These are phyloP conservation scores for Cyclotella baltica DNA, from an alignment of 108 stramenopile species.

Conservation along the genomic window DNA sequence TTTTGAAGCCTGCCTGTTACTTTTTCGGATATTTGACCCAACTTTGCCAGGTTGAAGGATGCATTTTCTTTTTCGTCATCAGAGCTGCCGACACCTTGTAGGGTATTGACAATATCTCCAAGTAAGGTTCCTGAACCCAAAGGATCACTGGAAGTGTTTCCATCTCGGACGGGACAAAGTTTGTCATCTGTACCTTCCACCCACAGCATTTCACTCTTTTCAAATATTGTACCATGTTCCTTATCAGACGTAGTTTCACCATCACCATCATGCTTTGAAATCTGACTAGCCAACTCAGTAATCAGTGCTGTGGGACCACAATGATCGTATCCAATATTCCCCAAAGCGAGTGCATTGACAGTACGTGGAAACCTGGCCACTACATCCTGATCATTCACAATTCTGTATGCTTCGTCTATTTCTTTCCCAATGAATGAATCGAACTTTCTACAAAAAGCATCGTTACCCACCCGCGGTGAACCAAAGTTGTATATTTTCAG, in stretches of 20 bases:
- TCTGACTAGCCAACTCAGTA: conserved; percentile 40
- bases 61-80: conserved; percentile 20
- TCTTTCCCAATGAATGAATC: conserved; percentile 64
- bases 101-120: conserved; percentile 61
- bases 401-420: conserved; percentile 75
- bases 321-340: conserved; percentile 83
- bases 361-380: conserved; percentile 87
- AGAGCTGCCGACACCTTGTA: conserved; percentile 30
- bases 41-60: conserved; percentile 21
- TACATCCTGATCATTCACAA: conserved; percentile 87
- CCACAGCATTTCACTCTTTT: conserved; percentile 57
- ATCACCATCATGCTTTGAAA: conserved; percentile 29
- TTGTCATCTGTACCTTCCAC: conserved; percentile 72
- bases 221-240: conserved; percentile 21
- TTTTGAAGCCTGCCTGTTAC: conserved; percentile 60
- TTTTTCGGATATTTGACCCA: conserved; percentile 42
- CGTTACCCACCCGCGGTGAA: conserved; percentile 85
- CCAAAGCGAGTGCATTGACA: conserved; percentile 65
- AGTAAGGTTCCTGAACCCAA: conserved; percentile 72
- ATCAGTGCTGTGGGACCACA: conserved; percentile 81
- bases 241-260: conserved; percentile 16
- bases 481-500: conserved; percentile 86
- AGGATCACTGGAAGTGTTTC: conserved; percentile 61
- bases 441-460: conserved; percentile 67
- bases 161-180: conserved; percentile 81